Conservation (phyloP, 257 asterid species). For the Solanum stenotomum region DNA sequence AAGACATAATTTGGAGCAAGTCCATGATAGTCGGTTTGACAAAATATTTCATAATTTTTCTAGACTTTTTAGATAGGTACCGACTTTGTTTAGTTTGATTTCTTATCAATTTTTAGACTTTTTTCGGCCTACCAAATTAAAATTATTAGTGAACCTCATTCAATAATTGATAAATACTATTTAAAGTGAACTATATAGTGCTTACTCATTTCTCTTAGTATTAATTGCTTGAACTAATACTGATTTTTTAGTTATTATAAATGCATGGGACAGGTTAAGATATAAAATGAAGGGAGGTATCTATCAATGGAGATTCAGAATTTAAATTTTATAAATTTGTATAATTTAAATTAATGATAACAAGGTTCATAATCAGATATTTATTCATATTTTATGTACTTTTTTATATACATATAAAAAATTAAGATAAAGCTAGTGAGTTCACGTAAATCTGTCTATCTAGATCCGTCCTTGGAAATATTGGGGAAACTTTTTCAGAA, state of each 20-base stretch:
- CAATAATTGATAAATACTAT: not conserved
- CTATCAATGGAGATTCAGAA: rapidly evolving
- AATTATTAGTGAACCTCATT: not conserved
- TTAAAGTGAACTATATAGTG: not conserved
- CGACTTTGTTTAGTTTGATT: not conserved
- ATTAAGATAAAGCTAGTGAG: not conserved
- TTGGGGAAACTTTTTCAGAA: not conserved
- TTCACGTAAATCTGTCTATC: not conserved
- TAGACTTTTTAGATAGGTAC: not conserved
- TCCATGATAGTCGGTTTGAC: slow-evolving; percentile 54
- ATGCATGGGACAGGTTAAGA: not conserved
- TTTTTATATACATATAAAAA: too few relatives aligned
- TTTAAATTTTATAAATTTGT: not conserved
- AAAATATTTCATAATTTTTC: not conserved
- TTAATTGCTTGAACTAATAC: not conserved
- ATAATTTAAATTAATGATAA: not conserved
- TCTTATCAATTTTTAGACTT: not conserved
- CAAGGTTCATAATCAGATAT: too few relatives aligned
- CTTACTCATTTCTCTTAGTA: not conserved
- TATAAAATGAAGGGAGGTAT: not conserved
- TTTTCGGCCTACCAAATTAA: slow-evolving; percentile 3
- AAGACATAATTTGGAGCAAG: slow-evolving; percentile 6
- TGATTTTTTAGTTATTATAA: not conserved
- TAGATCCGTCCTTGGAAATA: not conserved
- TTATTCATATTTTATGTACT: not conserved